phyloP scores from a whole-genome alignment of 2,329 filamentous ascomycete genomes.

The Hymenoscyphus linearis region DNA sequence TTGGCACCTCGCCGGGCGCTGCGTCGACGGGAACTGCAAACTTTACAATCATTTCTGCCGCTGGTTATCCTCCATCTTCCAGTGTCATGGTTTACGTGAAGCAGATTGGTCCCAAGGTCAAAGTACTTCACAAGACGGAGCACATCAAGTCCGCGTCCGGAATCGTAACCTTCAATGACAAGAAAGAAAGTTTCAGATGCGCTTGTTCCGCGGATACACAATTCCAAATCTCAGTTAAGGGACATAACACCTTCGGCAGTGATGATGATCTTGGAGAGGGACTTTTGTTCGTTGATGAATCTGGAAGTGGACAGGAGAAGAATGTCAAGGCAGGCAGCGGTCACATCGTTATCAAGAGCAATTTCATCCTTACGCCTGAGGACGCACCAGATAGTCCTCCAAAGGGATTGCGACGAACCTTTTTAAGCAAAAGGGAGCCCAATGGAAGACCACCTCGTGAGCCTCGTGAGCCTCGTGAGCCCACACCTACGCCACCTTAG shows the following conservation, averaged over 20 bases:
- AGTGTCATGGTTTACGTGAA: conserved; percentile 75
- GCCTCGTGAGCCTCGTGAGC: too few relatives aligned
- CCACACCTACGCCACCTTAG: conserved; percentile 31
- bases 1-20: conserved; percentile 38
- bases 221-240: conserved; percentile 82
- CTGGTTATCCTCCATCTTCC: conserved; percentile 68
- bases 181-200: conserved; percentile 67
- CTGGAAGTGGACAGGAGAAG: conserved; percentile 62
- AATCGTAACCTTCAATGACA: conserved; percentile 59
- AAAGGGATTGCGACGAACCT: conserved; percentile 45
- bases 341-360: conserved; percentile 66
- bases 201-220: conserved; percentile 74
- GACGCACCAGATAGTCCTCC: conserved; percentile 39
- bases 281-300: conserved; percentile 88
- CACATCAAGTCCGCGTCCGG: conserved; percentile 71
- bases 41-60: conserved; percentile 74
- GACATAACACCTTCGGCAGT: conserved; percentile 77
- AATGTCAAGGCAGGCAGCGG: conserved; percentile 68
- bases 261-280: conserved; percentile 81
- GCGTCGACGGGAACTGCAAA: conserved; percentile 68
- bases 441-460: conserved; percentile 24
- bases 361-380: conserved; percentile 52
- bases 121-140: conserved; percentile 87
- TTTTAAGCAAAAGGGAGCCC: conserved; percentile 48
- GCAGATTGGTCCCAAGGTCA: conserved; percentile 62